Base-by-base conservation (phyloP, 2,329 filamentous ascomycete genomes). In the Phaeoacremonium minimum region DNA sequence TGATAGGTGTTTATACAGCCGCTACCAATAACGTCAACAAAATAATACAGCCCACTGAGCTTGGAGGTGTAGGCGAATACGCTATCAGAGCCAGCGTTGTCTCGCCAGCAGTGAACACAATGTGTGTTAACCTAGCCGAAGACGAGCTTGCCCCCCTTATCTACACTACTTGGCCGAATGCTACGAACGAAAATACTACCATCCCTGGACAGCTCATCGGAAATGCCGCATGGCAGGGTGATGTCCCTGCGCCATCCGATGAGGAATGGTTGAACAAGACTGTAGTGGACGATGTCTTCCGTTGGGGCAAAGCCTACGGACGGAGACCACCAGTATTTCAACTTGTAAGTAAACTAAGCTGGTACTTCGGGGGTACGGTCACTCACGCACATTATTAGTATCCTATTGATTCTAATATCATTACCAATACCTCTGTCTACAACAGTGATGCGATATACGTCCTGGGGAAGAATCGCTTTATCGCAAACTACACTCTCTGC, bases 21-120 rank as follows among this genome's bases (percentile, higher is more conserved):
- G 80, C 83, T 0, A 73, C 66, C 7, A 66, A 83, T 45, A 58
- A 67, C 0, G 54, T 60, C 7, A 91, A 91, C 48, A 55, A 61
- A 0, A 86, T 93, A 18, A 58, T 86, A 7, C 86, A 91, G 47
- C 86, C 87, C 0, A 66, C 70, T 6, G 75, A 80, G 15, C 63
- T 80, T 9, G 70, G 64, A 1, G 84, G 83, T 0, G 69, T 86
- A 7, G 86, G 85, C 9, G 75, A 82, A 32, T 90, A 88, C 55
- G 67, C 66, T 4, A 64, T 91, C 4, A 62, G 67, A 12, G 87
- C 85, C 0, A 80, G 83, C 0, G 81, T 88, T 0, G 76, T 83
- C 0, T 84, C 80, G 1, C 85, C 86, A 0, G 69, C 75, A 0
- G 59, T 90, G 30, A 87, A 90, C 44, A 82, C 87, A 1, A 57